Base-by-base conservation (phyloP, 352 stramenopile species). In the Pythium graminicola region DNA sequence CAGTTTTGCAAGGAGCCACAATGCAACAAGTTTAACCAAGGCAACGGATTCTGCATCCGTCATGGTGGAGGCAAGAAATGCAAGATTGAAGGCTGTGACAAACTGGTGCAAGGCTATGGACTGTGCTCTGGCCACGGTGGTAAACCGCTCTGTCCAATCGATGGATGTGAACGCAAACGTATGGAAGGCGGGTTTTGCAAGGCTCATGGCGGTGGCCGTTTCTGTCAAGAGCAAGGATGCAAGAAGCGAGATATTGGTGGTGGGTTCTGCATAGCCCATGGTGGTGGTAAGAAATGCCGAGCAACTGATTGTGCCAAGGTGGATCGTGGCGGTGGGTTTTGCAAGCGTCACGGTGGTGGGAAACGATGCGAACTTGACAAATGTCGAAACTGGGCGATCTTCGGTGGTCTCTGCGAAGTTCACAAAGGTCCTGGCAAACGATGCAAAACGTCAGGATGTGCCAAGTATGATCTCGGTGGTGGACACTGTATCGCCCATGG, bases 161-260 rank as follows among this genome's bases (percentile, higher is more conserved):
- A 83, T 10, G 77, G 79, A 7, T 94, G 83, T 20, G 74, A 85
- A 27, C 89, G 89, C 59, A 92, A 92, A 44, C 71, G 78, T 39
- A 89, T 92, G 81, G 81, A 92, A 72, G 81, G 81, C 57, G 81
- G 82, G 3, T 87, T 81, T 41, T 95, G 86, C 57, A 95, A 94
- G 49, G 70, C 76, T 6, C 85, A 95, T 28, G 85, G 85, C 8
- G 85, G 85, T 3, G 85, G 81, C 0, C 68, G 83, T 10, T 91
- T 85, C 43, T 94, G 84, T 26, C 82, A 89, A 44, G 53, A 75
- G 10, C 66, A 76, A 14, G 70, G 65, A 8, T 94, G 84, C 52
- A 86, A 86, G 65, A 89, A 76, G 62, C 79, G 81, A 22, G 84
- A 94, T 54, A 90, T 95, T 54, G 85, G 84, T 24, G 84, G 85